Conservation (phyloP, 257 asterid genomes). For the Rehmannia glutinosa region DNA sequence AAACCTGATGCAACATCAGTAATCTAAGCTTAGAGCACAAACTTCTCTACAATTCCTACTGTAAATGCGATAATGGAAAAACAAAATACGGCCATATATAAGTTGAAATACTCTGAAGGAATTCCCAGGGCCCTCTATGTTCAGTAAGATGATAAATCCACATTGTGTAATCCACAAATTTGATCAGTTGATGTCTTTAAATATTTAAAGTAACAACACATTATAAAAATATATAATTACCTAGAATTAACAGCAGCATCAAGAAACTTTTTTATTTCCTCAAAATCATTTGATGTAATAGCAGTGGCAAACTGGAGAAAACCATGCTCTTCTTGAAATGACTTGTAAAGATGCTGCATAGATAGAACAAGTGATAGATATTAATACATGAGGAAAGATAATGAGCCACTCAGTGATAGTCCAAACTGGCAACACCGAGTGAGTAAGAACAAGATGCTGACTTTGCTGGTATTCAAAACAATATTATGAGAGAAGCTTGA, state of each 20-base stretch:
- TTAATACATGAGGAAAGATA: no score
- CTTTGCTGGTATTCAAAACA: neutral
- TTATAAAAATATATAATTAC: constrained; percentile 31
- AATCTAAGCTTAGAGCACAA: neutral
- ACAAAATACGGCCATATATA: neutral
- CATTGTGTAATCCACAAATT: neutral
- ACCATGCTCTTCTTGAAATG: constrained; percentile 80
- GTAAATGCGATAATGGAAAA: neutral
- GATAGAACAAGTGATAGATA: constrained; percentile 16
- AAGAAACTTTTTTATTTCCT: constrained; percentile 92
- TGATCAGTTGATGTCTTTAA: neutral
- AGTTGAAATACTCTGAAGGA: neutral
- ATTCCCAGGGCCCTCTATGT: neutral
- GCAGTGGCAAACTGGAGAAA: constrained; percentile 81
- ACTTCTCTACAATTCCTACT: neutral
- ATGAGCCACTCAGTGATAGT: neutral
- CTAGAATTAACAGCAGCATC: constrained; percentile 83
- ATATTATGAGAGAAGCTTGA: no score
- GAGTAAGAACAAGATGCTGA: constrained; percentile 10
- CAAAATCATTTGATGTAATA: constrained; percentile 81
- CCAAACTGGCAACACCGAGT: neutral
- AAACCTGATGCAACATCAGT: neutral
- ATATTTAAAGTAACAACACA: neutral
- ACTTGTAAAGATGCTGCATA: constrained; percentile 79
- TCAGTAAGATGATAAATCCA: neutral